Evolutionary conservation across 345 rosid genomes (phyloP), one percentile per base, ranked within the genome.

Genomic region (Ricinus communis): DNA sequence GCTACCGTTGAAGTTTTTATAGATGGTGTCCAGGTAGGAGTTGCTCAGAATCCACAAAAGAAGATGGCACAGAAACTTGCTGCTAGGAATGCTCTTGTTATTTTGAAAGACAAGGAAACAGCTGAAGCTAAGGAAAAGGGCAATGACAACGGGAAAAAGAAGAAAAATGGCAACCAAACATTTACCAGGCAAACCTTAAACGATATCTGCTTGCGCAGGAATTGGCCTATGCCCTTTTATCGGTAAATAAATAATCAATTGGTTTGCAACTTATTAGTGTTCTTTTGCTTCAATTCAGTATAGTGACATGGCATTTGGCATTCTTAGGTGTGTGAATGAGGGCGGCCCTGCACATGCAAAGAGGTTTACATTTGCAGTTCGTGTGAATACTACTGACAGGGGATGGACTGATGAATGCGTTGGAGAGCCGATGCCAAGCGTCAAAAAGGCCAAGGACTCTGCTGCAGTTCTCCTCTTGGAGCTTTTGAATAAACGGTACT

Each of bases 61-160:
- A 95, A 95, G 85, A 95, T 95, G 99, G 99, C 99, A 43, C 99
- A 95, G 83, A 95, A 95, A 80, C 93, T 92, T 65, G 99, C 99
- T 22, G 99, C 99, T 0, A 85, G 99, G 82, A 95, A 92, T 73
- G 94, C 99, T 0, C 97, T 95, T 15, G 94, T 81, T 24, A 82
- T 83, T 31, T 73, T 95, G 82, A 95, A 95, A 71, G 96, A 89
- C 80, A 95, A 85, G 80, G 99, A 95, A 76, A 75, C 69, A 55
- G 85, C 87, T 12, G 87, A 84, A 40, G 81, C 88, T 21, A 81
- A 78, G 77, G 86, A 85, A 83, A 85, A 81, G 30, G 47, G 1
- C 3, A 85, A 81, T 4, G 90, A 82, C 67, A 80, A 76, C 50
- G 91, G 71, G 66, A 87, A 81, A 71, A 91, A 76, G 85, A 87